Percentiles rank a stretch among this genome's conserved stretches.
These are phyloP conservation scores for Quercus variabilis DNA, from an alignment of 306 rosid genomes.

Conservation along the genomic window DNA sequence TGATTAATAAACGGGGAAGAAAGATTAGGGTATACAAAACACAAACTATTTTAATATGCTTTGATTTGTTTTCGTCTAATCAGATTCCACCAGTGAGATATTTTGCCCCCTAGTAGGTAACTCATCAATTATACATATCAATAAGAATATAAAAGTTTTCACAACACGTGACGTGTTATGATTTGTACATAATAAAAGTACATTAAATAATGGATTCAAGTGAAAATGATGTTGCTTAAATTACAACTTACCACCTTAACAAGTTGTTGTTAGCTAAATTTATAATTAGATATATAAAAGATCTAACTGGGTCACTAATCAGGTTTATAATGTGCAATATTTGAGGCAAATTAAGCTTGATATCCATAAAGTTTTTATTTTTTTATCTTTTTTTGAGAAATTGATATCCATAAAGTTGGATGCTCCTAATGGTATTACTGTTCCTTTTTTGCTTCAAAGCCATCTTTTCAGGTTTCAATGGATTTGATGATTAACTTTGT, in stretches of 20 bases:
- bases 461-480: constrained; percentile 49
- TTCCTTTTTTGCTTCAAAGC: constrained; percentile 42
- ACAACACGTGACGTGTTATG: no score
- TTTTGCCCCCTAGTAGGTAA: constrained; percentile 25
- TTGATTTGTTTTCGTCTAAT: constrained; percentile 23
- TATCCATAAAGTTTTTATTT: constrained; percentile 12
- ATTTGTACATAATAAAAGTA: no score
- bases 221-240: no score
- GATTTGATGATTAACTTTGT: constrained; percentile 32
- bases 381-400: no score
- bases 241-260: no score
- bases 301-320: constrained; percentile 4
- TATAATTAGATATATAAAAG: not conserved
- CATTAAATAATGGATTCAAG: no score
- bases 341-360: constrained; percentile 1
- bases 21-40: not conserved
- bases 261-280: no score
- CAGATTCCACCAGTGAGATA: constrained; percentile 23
- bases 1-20: no score
- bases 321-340: not conserved
- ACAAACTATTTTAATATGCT: not conserved
- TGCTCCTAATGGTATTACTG: constrained; percentile 36
- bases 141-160: no score
- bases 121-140: not conserved
- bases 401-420: constrained; percentile 20